These are phyloP conservation scores for Sporisorium scitamineum DNA, from an alignment of 1,284 basidiomycete species.

Conservation along the genomic window DNA sequence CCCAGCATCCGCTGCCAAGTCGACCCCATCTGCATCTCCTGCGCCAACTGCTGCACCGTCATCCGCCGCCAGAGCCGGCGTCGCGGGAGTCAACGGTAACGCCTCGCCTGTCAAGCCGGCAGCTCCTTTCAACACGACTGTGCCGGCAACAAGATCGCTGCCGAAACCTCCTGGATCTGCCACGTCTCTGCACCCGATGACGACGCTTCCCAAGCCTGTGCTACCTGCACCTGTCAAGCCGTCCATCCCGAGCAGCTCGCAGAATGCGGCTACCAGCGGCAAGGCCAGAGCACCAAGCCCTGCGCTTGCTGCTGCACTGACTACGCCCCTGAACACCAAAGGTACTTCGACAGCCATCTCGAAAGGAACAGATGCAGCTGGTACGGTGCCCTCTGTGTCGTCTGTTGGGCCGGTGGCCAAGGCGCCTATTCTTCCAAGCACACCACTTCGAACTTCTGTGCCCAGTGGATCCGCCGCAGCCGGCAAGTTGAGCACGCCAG, in stretches of 20 bases:
- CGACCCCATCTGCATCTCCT: conserved; percentile 3
- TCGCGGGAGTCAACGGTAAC: conserved; percentile 10
- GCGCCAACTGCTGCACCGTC: not conserved
- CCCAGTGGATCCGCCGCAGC: not conserved
- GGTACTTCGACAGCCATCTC: not conserved
- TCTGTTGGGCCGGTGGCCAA: conserved; percentile 9
- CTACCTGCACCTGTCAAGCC: conserved; percentile 41
- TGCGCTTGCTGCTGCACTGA: not conserved
- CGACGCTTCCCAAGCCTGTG: conserved; percentile 39
- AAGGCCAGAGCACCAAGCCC: conserved; percentile 4
- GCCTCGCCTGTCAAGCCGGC: conserved; percentile 17
- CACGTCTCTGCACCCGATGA: conserved; percentile 23
- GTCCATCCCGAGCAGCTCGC: conserved; percentile 18
- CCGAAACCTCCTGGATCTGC: conserved; percentile 30
- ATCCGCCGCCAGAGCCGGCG: not conserved
- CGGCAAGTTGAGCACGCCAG: conserved; percentile 8
- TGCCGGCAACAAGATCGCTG: conserved; percentile 18
- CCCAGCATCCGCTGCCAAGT: conserved; percentile 12
- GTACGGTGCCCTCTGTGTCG: conserved; percentile 1
- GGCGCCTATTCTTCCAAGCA: conserved; percentile 27
- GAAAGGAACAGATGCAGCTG: not conserved
- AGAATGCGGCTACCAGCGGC: conserved; percentile 7
- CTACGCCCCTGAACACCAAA: not conserved
- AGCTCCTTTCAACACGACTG: not conserved
- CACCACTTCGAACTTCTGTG: conserved; percentile 27